These are phyloP conservation scores for Pichia sporocuriosa DNA, from an alignment of 805 yeast species.

Conservation along the genomic window DNA sequence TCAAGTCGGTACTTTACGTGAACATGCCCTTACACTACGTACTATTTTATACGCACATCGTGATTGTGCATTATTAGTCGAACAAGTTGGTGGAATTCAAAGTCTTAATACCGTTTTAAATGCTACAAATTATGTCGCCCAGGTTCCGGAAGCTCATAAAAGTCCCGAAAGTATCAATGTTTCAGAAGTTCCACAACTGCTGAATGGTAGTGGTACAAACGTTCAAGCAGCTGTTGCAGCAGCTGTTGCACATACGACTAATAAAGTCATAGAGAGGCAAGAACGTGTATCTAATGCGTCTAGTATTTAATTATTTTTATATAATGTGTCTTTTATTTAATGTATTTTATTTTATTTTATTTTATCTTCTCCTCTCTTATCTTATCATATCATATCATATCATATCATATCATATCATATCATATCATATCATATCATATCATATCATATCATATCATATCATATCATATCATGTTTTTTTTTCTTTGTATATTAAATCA, in stretches of 20 bases:
- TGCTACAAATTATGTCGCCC: slow-evolving; percentile 25
- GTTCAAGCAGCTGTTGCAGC: slow-evolving; percentile 24
- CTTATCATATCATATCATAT: background rate
- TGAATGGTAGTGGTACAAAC: slow-evolving; percentile 10
- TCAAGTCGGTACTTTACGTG: slow-evolving; percentile 52
- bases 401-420: background rate
- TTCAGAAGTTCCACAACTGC: slow-evolving; percentile 11
- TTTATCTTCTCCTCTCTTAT: background rate
- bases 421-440: background rate
- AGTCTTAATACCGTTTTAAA: slow-evolving; percentile 37
- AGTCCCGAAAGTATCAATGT: slow-evolving; percentile 3
- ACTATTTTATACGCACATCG: slow-evolving; percentile 43
- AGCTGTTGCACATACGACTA: slow-evolving; percentile 24
- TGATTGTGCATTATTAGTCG: slow-evolving; percentile 37
- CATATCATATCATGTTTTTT: too few species aligned
- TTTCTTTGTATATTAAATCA: too few species aligned
- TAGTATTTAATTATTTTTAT: background rate
- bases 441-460: too few species aligned
- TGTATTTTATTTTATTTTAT: too few species aligned
- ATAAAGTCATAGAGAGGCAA: slow-evolving; percentile 19
- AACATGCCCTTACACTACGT: slow-evolving; percentile 47
- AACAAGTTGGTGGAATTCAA: slow-evolving; percentile 41
- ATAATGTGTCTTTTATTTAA: too few species aligned
- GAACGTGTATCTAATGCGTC: slow-evolving; percentile 3
- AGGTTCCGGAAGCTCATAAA: slow-evolving; percentile 14